phyloP scores from a whole-genome alignment of 192 early-diverging fungal genomes.

The Phlyctochytrium bullatum region DNA sequence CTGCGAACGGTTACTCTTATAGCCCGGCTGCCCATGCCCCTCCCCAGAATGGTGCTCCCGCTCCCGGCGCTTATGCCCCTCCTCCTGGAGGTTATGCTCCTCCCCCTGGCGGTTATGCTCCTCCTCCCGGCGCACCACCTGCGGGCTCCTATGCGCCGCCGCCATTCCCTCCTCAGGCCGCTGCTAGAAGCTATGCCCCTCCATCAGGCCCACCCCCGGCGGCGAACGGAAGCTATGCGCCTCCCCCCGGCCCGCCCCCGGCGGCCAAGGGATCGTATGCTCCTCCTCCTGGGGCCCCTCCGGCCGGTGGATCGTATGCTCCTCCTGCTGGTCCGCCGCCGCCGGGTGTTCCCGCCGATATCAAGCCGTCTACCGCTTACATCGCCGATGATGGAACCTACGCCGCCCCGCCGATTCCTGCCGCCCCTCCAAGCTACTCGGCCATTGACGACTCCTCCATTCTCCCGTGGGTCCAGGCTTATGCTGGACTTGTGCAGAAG shows the following conservation, averaged over 20 bases:
- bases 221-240: background rate
- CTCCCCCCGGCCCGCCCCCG: no score
- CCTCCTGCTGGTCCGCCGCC: background rate
- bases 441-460: background rate
- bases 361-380: background rate
- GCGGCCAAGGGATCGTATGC: background rate
- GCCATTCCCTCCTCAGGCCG: background rate
- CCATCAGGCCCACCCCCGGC: background rate
- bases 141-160: background rate
- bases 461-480: background rate
- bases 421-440: background rate
- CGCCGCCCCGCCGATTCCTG: background rate
- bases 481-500: background rate
- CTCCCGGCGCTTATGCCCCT: background rate
- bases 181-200: background rate
- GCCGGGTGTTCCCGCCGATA: background rate
- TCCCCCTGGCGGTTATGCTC: background rate
- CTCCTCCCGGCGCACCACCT: background rate
- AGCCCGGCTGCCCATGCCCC: background rate
- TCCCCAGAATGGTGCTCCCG: background rate
- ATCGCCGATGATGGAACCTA: background rate
- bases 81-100: constrained; percentile 1
- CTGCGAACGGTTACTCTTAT: background rate
- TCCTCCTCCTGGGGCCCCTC: background rate
- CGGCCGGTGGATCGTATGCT: background rate